Evolutionary conservation across 768 basidiomycete species (phyloP).

Genomic region (Infundibulicybe gibba): DNA sequence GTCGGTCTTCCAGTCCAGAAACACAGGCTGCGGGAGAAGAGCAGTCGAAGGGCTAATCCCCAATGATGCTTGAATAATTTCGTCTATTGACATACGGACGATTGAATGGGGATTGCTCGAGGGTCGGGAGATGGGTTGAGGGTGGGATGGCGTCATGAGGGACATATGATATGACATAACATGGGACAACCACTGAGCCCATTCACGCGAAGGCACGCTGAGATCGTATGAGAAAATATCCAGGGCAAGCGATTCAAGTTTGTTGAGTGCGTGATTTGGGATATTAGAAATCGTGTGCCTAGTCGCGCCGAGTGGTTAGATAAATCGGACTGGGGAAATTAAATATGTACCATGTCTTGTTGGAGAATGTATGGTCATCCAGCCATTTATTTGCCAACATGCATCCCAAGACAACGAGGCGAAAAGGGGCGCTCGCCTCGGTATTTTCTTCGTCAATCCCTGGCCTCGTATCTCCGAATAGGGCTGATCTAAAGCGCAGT

Average conservation of each 20-base stretch:
- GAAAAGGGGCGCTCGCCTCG: constrained; percentile 65
- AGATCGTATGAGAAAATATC: constrained; percentile 71
- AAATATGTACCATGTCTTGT: constrained; percentile 74
- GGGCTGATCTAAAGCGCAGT: constrained; percentile 56
- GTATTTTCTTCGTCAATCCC: constrained; percentile 43
- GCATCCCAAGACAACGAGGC: constrained; percentile 72
- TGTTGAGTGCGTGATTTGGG: constrained; percentile 67
- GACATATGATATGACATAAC: constrained; percentile 64
- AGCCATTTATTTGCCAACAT: constrained; percentile 90
- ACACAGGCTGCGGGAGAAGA: constrained; percentile 56
- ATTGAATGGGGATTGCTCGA: constrained; percentile 68
- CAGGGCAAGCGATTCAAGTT: constrained; percentile 65
- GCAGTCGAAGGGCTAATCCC: constrained; percentile 19
- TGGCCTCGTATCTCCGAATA: constrained; percentile 51
- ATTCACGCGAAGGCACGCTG: constrained; percentile 58
- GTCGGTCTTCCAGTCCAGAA: constrained; percentile 69
- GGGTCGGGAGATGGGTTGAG: constrained; percentile 78
- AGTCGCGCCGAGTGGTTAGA: constrained; percentile 5
- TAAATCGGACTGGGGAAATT: constrained; percentile 1
- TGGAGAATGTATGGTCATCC: constrained; percentile 86
- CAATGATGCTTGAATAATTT: constrained; percentile 53
- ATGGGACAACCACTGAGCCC: constrained; percentile 71
- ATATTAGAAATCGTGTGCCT: constrained; percentile 83
- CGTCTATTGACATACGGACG: constrained; percentile 66
- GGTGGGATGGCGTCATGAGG: constrained; percentile 51